Conservation (phyloP, 1,139 yeast species). For the Yamadazyma triangularis region DNA sequence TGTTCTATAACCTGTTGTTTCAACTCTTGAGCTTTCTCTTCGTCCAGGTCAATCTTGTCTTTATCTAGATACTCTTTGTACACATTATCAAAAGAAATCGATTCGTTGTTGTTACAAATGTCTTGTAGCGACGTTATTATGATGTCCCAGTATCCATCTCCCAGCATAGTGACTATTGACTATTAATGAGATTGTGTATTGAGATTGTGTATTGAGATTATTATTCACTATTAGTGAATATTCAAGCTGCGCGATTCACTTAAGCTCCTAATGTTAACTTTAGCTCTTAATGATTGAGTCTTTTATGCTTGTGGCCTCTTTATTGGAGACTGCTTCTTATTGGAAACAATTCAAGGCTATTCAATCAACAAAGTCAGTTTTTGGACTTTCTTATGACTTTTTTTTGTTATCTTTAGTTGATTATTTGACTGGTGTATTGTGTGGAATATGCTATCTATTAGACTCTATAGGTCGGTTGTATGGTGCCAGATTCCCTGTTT, state of each 20-base stretch:
- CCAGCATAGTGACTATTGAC: no score
- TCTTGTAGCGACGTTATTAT: conserved; percentile 65
- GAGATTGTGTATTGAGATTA: no score
- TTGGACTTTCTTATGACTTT: conserved; percentile 27
- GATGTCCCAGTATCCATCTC: conserved; percentile 70
- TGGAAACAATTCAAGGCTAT: conserved; percentile 16
- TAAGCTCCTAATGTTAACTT: no score
- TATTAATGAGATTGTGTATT: no score
- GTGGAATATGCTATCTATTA: conserved; percentile 14
- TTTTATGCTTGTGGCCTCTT: conserved; percentile 9
- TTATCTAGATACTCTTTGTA: conserved; percentile 15
- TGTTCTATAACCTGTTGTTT: conserved; percentile 46
- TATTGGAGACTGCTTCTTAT: conserved; percentile 7
- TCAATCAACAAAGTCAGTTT: conserved; percentile 18
- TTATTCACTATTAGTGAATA: no score
- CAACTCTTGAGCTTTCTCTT: conserved; percentile 36
- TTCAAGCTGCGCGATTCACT: no score
- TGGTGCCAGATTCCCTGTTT: conserved; percentile 14
- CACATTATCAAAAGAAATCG: conserved; percentile 46
- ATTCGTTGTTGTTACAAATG: conserved; percentile 57
- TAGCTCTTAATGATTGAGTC: no score
- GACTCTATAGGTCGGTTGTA: conserved; percentile 2
- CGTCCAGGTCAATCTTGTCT: conserved; percentile 15
- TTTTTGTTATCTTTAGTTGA: conserved; percentile 13
- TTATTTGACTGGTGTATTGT: conserved; percentile 8